A percentile compares a stretch with the other conserved stretches of the same genome.
Conservation (phyloP, 768 basidiomycete species). For the Agrocybe pediades region DNA sequence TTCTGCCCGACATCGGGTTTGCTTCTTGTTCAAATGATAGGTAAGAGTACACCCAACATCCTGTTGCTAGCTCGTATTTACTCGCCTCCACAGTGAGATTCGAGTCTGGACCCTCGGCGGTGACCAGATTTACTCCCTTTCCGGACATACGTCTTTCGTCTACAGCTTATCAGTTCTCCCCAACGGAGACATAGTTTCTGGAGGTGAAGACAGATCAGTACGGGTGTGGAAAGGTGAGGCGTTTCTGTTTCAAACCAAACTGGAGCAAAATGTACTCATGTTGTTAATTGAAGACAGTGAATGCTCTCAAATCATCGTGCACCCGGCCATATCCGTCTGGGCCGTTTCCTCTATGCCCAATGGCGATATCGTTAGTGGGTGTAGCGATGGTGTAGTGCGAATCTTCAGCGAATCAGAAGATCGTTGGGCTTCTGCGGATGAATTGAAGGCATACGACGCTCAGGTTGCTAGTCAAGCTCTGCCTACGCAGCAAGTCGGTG, state of each 20-base stretch:
- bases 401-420: conserved; percentile 79
- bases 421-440: conserved; percentile 69
- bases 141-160: conserved; percentile 96
- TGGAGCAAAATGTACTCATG: background rate
- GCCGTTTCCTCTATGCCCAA: conserved; percentile 85
- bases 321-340: conserved; percentile 99
- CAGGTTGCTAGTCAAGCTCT: conserved; percentile 78
- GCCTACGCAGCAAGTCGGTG: conserved; percentile 86
- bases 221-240: conserved; percentile 84
- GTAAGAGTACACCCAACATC: conserved; percentile 35
- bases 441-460: conserved; percentile 71
- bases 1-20: conserved; percentile 87
- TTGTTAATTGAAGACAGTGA: conserved; percentile 74
- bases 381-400: conserved; percentile 85
- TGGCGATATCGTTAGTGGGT: conserved; percentile 89
- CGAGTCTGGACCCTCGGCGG: conserved; percentile 90
- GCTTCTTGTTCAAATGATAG: conserved; percentile 96
- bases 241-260: background rate
- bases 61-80: background rate
- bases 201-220: conserved; percentile 92
- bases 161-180: conserved; percentile 87
- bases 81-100: conserved; percentile 64
- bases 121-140: conserved; percentile 74
- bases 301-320: conserved; percentile 84
- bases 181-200: conserved; percentile 81